Base-by-base conservation (phyloP, 2,329 filamentous ascomycete genomes). In the Cryphonectria carpinicola region DNA sequence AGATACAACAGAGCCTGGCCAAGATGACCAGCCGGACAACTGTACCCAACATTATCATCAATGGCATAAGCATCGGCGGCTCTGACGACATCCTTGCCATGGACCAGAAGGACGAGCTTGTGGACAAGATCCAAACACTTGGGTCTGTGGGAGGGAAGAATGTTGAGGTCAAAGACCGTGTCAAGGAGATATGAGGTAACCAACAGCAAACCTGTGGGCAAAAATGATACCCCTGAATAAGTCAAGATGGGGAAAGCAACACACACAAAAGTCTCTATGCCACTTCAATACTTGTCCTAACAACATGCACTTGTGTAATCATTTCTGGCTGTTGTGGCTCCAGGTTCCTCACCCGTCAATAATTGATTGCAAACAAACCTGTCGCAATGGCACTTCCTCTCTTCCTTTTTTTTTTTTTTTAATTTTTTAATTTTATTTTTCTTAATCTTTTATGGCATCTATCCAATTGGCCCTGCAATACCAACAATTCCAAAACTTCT, bases 1-100 rank as follows among this genome's bases (percentile, higher is more conserved):
- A 88, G 69, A 82, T 99, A 58, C 96, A 99, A 81, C 87, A 86
- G 13, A 86, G 89, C 25, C 84, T 99, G 13, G 86, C 81, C 22
- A 87, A 90, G 71, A 91, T 88, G 78, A 98, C 96, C 0, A 92
- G 93, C 61, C 88, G 95, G 65, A 86, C 84, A 71, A 99, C 96
- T 0, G 96, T 99, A 0, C 96, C 96, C 22, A 99, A 99, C 78
- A 87, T 98, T 49, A 86, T 99, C 75, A 86, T 99, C 76, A 93
- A 94, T 77, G 94, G 94, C 62, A 90, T 91, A 80, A 96, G 92
- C 80, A 93, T 98, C 72, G 96, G 96, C 63, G 96, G 96, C 32
- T 90, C 93, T 65, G 95, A 98, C 78, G 94, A 98, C 72, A 88
- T 99, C 70, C 87, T 89, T 65, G 90, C 88, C 37, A 83, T 98